Evolutionary conservation across 2,329 filamentous ascomycete species (phyloP).

Genomic region (Pyrenophora tritici-repentis): DNA sequence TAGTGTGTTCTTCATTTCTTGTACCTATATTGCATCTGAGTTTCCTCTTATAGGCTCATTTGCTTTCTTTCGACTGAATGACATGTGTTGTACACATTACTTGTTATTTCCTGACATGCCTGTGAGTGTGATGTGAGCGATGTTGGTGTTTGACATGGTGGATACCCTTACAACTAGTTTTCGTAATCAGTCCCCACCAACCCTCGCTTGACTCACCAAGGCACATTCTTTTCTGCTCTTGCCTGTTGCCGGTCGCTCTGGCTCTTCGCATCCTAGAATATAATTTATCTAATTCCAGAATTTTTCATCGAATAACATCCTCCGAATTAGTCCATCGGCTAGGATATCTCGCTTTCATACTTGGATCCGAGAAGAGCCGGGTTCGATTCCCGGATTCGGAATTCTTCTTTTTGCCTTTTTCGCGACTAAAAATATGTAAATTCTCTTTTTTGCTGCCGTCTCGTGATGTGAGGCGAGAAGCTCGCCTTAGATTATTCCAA

Average conservation of each 20-base stretch:
- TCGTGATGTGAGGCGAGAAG: too few species aligned
- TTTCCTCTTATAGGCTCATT: conserved; percentile 1
- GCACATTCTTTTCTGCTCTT: too few species aligned
- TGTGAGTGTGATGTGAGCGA: neutral
- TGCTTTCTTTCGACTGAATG: conserved; percentile 6
- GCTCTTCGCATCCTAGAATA: too few species aligned
- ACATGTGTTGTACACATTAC: conserved; percentile 9
- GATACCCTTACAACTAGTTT: too few species aligned
- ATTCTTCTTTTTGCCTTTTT: neutral
- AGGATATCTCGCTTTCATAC: conserved; percentile 15
- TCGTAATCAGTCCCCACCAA: too few species aligned
- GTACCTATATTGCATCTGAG: conserved; percentile 13
- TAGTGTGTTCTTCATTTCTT: conserved; percentile 21
- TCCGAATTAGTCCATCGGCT: conserved; percentile 14
- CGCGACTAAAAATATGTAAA: neutral
- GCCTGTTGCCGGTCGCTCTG: too few species aligned
- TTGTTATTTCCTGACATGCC: neutral
- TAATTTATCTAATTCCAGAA: neutral
- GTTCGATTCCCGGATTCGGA: conserved; percentile 12
- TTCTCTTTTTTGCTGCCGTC: neutral
- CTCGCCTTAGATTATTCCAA: too few species aligned
- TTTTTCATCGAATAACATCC: neutral
- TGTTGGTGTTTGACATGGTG: neutral
- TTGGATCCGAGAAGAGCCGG: conserved; percentile 10
- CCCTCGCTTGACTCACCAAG: too few species aligned